A percentile compares a stretch with the other conserved stretches of the same genome.
phyloP scores from a whole-genome alignment of 768 basidiomycete genomes.

The Tylopilus subfusipes region DNA sequence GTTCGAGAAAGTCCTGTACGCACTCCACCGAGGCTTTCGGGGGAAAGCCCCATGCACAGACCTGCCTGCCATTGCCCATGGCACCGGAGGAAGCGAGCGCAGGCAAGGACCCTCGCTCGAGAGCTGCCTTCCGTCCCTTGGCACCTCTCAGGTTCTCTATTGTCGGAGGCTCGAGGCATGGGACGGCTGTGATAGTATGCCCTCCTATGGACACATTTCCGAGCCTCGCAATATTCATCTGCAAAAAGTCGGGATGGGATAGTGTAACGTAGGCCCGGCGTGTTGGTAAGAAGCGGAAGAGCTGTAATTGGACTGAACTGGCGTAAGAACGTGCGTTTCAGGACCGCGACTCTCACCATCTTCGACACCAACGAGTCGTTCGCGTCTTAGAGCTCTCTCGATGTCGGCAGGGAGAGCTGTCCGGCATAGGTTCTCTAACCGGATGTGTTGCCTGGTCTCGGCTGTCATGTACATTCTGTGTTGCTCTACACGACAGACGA shows the following conservation, averaged over 20 bases:
- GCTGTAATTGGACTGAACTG: constrained; percentile 52
- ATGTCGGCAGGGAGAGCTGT: constrained; percentile 57
- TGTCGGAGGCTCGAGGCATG: constrained; percentile 26
- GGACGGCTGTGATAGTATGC: constrained; percentile 36
- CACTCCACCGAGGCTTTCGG: constrained; percentile 37
- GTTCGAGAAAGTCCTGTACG: constrained; percentile 41
- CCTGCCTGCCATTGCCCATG: constrained; percentile 48
- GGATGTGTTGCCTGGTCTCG: constrained; percentile 39
- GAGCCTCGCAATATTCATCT: constrained; percentile 41
- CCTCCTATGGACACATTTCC: constrained; percentile 46
- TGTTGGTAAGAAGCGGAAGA: constrained; percentile 57
- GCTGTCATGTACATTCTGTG: constrained; percentile 9
- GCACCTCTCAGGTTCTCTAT: constrained; percentile 34
- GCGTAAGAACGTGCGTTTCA: constrained; percentile 8
- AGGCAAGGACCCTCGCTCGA: constrained; percentile 33
- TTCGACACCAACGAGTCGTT: constrained; percentile 43
- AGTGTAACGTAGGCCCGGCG: constrained; percentile 58
- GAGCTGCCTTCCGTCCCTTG: constrained; percentile 39
- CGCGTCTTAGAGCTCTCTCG: constrained; percentile 39
- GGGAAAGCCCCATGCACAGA: constrained; percentile 62
- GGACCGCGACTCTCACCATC: constrained; percentile 27
- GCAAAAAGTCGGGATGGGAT: constrained; percentile 42
- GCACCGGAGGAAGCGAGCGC: constrained; percentile 51
- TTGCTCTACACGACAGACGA: background rate
- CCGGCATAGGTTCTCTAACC: constrained; percentile 47